These are phyloP conservation scores for Globisporangium radiosum DNA, from an alignment of 352 stramenopile species.

Conservation along the genomic window DNA sequence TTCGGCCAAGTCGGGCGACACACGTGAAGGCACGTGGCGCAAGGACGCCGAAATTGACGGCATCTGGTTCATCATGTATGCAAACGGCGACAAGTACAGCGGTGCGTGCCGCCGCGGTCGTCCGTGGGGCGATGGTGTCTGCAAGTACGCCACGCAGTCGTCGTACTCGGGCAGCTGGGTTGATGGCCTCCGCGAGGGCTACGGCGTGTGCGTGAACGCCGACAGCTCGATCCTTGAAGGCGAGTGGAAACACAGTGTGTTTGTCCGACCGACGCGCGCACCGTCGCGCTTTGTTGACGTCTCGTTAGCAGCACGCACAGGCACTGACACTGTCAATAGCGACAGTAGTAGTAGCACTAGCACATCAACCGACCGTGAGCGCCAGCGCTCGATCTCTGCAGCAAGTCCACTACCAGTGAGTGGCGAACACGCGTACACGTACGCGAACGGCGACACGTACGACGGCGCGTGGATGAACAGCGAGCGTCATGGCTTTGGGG, in stretches of 20 bases:
- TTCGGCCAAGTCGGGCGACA: constrained; percentile 49
- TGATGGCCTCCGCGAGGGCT: constrained; percentile 72
- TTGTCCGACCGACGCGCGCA: constrained; percentile 33
- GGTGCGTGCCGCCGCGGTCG: constrained; percentile 47
- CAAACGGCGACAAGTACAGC: constrained; percentile 76
- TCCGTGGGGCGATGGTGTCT: constrained; percentile 76
- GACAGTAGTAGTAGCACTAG: neutral
- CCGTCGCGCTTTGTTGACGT: constrained; percentile 62
- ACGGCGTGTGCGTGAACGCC: constrained; percentile 53
- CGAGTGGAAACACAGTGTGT: constrained; percentile 67
- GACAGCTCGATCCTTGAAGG: constrained; percentile 64
- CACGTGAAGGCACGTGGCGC: constrained; percentile 65
- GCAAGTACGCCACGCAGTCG: constrained; percentile 87
- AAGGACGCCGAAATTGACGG: constrained; percentile 50
- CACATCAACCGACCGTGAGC: neutral
- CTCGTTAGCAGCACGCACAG: constrained; percentile 15
- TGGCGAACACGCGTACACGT: constrained; percentile 35
- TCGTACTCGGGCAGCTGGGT: constrained; percentile 86
- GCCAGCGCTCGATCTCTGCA: constrained; percentile 8
- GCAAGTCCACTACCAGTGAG: constrained; percentile 16
- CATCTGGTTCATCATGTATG: constrained; percentile 62
- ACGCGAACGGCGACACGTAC: constrained; percentile 67
- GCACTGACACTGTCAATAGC: too few relatives aligned
- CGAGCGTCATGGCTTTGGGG: constrained; percentile 43
- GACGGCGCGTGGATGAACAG: constrained; percentile 52